These are phyloP conservation scores for Echinosophora koreensis DNA, from an alignment of 306 rosid genomes.

Conservation along the genomic window DNA sequence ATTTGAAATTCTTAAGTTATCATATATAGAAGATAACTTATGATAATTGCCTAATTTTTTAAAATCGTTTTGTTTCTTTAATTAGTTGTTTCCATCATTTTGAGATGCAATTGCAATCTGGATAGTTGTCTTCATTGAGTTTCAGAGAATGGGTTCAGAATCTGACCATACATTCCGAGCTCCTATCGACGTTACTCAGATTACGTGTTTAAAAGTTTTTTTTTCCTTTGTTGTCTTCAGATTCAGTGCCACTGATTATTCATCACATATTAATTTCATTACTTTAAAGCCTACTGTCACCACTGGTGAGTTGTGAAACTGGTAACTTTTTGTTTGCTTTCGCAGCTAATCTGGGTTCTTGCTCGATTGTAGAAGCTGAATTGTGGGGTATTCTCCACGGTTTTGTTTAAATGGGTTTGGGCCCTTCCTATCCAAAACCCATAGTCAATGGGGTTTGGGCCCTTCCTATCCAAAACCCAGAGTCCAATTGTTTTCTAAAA, in stretches of 20 bases:
- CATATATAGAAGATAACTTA: too few species aligned
- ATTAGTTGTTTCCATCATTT: slow-evolving; percentile 21
- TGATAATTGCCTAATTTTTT: background rate
- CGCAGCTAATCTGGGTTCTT: too few species aligned
- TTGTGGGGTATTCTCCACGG: too few species aligned
- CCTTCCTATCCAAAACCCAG: too few species aligned
- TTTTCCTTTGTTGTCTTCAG: slow-evolving; percentile 24
- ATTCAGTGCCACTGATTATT: background rate
- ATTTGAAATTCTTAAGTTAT: too few species aligned
- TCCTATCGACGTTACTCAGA: slow-evolving; percentile 86
- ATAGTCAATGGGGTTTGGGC: too few species aligned
- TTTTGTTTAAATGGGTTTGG: too few species aligned
- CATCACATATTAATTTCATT: background rate
- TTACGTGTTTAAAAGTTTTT: slow-evolving; percentile 58
- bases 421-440: too few species aligned
- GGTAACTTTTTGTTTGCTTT: too few species aligned
- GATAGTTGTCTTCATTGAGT: slow-evolving; percentile 28
- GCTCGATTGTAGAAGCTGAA: too few species aligned
- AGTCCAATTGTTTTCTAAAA: too few species aligned
- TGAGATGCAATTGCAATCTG: slow-evolving; percentile 33
- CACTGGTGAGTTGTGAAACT: background rate
- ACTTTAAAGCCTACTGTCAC: background rate
- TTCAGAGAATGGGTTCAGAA: slow-evolving; percentile 64
- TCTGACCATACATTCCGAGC: slow-evolving; percentile 66
- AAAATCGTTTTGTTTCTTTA: background rate